A percentile compares a stretch with the other conserved stretches of the same genome.
These are phyloP conservation scores for Sarocladiaceae sp. DNA, from an alignment of 2,329 filamentous ascomycete genomes.

Conservation along the genomic window DNA sequence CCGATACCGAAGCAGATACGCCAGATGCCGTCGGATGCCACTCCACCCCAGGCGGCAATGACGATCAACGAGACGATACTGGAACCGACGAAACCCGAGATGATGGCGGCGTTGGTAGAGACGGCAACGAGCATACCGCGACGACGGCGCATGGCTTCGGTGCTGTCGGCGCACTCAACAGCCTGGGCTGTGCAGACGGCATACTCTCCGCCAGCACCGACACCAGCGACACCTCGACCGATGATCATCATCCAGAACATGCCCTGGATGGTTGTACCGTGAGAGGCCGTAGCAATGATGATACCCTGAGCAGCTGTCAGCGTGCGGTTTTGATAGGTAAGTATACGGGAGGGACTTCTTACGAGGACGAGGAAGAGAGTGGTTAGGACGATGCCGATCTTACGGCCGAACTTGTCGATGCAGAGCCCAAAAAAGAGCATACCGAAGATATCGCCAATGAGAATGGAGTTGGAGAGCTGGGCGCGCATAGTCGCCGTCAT, in stretches of 20 bases:
- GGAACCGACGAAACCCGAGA: slow-evolving; percentile 28
- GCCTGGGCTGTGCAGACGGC: slow-evolving; percentile 18
- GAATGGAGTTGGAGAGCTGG: slow-evolving; percentile 31
- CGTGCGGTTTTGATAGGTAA: background rate
- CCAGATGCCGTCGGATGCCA: slow-evolving; percentile 35
- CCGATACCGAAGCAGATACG: slow-evolving; percentile 26
- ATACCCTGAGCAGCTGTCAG: slow-evolving; percentile 21
- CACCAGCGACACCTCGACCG: slow-evolving; percentile 39
- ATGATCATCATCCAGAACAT: slow-evolving; percentile 48
- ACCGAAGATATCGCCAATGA: slow-evolving; percentile 35
- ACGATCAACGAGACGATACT: slow-evolving; percentile 40
- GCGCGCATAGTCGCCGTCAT: slow-evolving; percentile 29
- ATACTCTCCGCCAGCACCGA: slow-evolving; percentile 35
- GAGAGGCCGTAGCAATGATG: slow-evolving; percentile 36
- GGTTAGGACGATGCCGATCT: slow-evolving; percentile 37
- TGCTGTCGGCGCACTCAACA: slow-evolving; percentile 14
- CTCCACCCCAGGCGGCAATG: slow-evolving; percentile 27
- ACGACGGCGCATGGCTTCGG: slow-evolving; percentile 21
- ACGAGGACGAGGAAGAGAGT: slow-evolving; percentile 37
- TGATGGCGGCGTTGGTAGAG: slow-evolving; percentile 35
- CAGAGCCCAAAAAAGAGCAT: slow-evolving; percentile 34
- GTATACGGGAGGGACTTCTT: background rate
- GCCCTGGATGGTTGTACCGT: slow-evolving; percentile 33
- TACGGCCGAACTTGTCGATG: slow-evolving; percentile 39
- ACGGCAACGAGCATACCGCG: slow-evolving; percentile 27